A percentile compares a stretch with the other conserved stretches of the same genome.
Evolutionary conservation across 176 grass and related monocot species (phyloP).

Genomic region (Aegilops speltoides): DNA sequence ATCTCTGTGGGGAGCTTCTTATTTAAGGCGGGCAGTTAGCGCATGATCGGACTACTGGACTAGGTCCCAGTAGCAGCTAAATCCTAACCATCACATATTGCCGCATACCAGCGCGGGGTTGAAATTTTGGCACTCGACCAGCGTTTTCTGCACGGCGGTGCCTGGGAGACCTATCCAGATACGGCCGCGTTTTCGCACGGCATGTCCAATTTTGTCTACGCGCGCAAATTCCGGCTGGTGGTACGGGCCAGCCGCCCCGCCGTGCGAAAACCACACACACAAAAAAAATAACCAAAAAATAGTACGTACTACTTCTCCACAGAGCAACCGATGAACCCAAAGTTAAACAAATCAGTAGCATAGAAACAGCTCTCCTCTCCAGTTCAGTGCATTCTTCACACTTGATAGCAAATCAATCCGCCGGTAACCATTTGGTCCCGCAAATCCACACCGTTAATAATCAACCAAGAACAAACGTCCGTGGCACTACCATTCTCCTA

Average conservation of each 20-base stretch:
- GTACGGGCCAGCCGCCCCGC: background rate
- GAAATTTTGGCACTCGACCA: background rate
- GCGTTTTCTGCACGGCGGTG: background rate
- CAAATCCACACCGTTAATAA: conserved; percentile 24
- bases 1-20: background rate
- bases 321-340: background rate
- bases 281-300: no score
- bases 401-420: conserved; percentile 17
- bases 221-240: background rate
- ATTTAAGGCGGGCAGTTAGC: background rate
- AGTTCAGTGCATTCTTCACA: conserved; percentile 22
- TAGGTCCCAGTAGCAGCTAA: background rate
- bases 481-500: background rate
- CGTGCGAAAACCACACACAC: background rate
- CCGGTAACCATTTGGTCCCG: conserved; percentile 29
- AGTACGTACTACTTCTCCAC: no score
- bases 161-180: background rate
- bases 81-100: background rate
- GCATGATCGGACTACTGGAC: no score
- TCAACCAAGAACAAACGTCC: background rate
- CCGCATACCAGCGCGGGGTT: background rate
- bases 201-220: background rate
- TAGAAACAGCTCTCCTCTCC: background rate
- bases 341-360: background rate
- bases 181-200: background rate